Conservation (phyloP, 805 yeast species). For the Blastobotrys chiropterorum region DNA sequence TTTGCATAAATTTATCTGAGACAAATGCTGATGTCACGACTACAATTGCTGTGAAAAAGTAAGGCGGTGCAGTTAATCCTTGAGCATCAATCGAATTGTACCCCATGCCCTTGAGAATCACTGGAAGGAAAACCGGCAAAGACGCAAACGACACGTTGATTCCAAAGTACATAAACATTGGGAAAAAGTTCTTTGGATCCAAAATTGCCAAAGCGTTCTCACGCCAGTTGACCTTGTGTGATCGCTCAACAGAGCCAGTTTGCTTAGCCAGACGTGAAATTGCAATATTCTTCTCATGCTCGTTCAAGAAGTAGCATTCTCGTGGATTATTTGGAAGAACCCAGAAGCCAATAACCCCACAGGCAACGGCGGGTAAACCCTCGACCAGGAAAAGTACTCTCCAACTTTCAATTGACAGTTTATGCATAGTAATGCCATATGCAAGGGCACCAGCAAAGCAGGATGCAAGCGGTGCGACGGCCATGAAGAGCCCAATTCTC, state of each 20-base stretch:
- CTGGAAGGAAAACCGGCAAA: slow-evolving; percentile 34
- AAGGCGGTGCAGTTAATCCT: slow-evolving; percentile 44
- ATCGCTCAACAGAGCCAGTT: slow-evolving; percentile 9
- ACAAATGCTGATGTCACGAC: not conserved
- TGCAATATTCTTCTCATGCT: slow-evolving; percentile 29
- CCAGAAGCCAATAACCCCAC: slow-evolving; percentile 30
- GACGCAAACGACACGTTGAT: slow-evolving; percentile 18
- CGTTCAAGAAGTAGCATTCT: slow-evolving; percentile 44
- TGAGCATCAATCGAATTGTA: slow-evolving; percentile 38
- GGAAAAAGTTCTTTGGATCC: slow-evolving; percentile 16
- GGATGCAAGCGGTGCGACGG: slow-evolving; percentile 40
- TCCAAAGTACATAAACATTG: slow-evolving; percentile 21
- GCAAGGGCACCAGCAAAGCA: slow-evolving; percentile 54
- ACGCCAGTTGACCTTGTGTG: slow-evolving; percentile 5
- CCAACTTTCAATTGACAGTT: slow-evolving; percentile 31
- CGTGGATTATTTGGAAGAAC: slow-evolving; percentile 33
- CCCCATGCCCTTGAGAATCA: slow-evolving; percentile 39
- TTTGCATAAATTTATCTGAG: slow-evolving; percentile 29
- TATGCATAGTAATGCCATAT: slow-evolving; percentile 28
- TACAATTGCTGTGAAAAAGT: slow-evolving; percentile 30
- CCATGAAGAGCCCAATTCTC: slow-evolving; percentile 26
- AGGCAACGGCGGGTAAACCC: slow-evolving; percentile 39
- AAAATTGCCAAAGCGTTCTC: slow-evolving; percentile 10
- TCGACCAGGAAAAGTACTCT: slow-evolving; percentile 44
- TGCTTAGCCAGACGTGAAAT: slow-evolving; percentile 14